Percentiles rank a stretch among this genome's conserved stretches.
These are phyloP conservation scores for Kazachstania africana DNA, from an alignment of 805 yeast genomes.

Conservation along the genomic window DNA sequence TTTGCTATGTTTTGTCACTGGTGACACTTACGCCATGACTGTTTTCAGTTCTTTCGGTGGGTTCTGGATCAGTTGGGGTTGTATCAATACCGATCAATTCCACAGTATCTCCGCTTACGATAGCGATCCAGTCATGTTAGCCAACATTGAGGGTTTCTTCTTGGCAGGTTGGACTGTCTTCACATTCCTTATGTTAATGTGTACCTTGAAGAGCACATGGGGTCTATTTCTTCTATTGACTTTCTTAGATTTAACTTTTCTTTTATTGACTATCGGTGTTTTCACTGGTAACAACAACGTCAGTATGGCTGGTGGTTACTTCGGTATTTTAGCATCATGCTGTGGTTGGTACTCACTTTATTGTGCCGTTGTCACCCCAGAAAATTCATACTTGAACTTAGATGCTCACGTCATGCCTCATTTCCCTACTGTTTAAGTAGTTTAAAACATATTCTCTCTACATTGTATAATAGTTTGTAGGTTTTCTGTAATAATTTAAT, in stretches of 20 bases:
- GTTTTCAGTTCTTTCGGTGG: slow-evolving; percentile 44
- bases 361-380: slow-evolving; percentile 47
- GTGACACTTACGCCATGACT: slow-evolving; percentile 66
- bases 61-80: slow-evolving; percentile 69
- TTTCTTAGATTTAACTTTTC: slow-evolving; percentile 42
- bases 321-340: slow-evolving; percentile 45
- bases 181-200: slow-evolving; percentile 44
- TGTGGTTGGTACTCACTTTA: slow-evolving; percentile 54
- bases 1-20: slow-evolving; percentile 63
- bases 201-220: slow-evolving; percentile 51
- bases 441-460: background rate
- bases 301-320: slow-evolving; percentile 48
- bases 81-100: slow-evolving; percentile 46
- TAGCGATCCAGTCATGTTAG: slow-evolving; percentile 32
- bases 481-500: background rate
- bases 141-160: slow-evolving; percentile 46
- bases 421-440: slow-evolving; percentile 24
- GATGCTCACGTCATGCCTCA: slow-evolving; percentile 44
- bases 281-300: slow-evolving; percentile 36
- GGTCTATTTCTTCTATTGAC: slow-evolving; percentile 44
- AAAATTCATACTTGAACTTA: slow-evolving; percentile 46
- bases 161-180: slow-evolving; percentile 55
- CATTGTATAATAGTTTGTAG: background rate
- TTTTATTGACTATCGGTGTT: slow-evolving; percentile 38
- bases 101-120: slow-evolving; percentile 40